Base-by-base conservation (phyloP, 164 flowering plant genomes). In the Santalum album region DNA sequence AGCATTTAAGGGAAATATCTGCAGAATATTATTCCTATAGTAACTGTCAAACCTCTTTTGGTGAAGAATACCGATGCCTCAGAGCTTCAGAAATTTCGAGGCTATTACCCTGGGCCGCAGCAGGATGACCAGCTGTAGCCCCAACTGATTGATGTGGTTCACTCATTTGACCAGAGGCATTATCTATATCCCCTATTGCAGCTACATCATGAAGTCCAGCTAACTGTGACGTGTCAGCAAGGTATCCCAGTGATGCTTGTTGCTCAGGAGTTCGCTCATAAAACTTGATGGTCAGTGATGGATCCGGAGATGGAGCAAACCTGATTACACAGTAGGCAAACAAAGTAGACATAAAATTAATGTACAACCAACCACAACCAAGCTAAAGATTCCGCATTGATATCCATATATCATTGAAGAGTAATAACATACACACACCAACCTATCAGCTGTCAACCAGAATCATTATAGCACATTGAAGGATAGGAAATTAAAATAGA, bases 261-360 rank as follows among this genome's bases (percentile, higher is more conserved):
- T 92, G 99, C 63, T 89, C 96, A 15, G 83, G 81, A 47, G 90
- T 87, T 66, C 99, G 84, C 56, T 87, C 92, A 69, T 89, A 92
- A 69, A 75, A 79, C 66, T 73, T 83, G 65, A 89, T 73, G 23
- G 72, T 79, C 60, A 92, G 60, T 26, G 75, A 72, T 62, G 94
- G 99, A 67, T 92, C 99, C 10, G 65, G 58, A 43, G 97, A 77
- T 24, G 99, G 99, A 54, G 99, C 97, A 68, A 53, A 70, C 71
- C 98, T 90, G 55, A 29, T 21, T 24, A 48, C 10, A 52, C 14
- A 17, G 26, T 46, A 7, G 12, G 12, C 6, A 38, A 16, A 24
- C 15, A 38, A n/a, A n/a, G n/a, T n/a, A n/a, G n/a, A n/a, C n/a
- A n/a, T n/a, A n/a, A n/a, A n/a, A n/a, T n/a, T n/a, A n/a, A n/a